phyloP scores from a whole-genome alignment of 371 early-diverging fungal species.

The Polyrhizophydium stewartii region DNA sequence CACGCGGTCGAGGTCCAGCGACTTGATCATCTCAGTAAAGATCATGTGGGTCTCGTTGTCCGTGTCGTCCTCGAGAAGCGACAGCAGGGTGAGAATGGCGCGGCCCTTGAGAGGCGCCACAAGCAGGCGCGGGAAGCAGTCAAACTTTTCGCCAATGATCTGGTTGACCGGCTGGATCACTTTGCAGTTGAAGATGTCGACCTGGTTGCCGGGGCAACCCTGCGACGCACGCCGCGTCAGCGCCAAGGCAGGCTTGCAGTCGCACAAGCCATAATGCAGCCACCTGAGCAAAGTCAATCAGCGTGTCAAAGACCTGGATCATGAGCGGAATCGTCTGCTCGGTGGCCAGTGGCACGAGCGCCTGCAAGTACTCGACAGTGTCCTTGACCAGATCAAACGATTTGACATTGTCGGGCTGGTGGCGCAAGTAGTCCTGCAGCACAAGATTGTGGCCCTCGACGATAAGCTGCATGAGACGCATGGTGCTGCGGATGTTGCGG shows the following conservation, averaged over 20 bases:
- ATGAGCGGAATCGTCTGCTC: constrained; percentile 39
- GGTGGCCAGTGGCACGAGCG: constrained; percentile 41
- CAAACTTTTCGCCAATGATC: constrained; percentile 38
- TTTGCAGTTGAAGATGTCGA: constrained; percentile 49
- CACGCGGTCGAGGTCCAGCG: constrained; percentile 31
- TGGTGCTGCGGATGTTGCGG: constrained; percentile 32
- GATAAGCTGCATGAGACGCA: constrained; percentile 52
- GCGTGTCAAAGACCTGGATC: constrained; percentile 54
- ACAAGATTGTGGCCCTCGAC: constrained; percentile 55
- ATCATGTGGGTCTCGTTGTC: constrained; percentile 45
- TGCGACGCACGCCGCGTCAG: constrained; percentile 18
- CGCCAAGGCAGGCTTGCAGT: no score
- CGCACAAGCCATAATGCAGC: no score
- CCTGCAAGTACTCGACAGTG: constrained; percentile 52
- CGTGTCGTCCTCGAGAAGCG: constrained; percentile 49
- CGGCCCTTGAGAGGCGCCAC: constrained; percentile 47
- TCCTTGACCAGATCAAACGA: constrained; percentile 53
- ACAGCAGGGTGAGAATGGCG: constrained; percentile 43
- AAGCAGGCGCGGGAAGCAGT: constrained; percentile 20
- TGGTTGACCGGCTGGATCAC: constrained; percentile 49
- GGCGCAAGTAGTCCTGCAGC: constrained; percentile 48
- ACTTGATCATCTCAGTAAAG: constrained; percentile 44
- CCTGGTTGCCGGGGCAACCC: constrained; percentile 35
- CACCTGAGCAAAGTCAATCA: constrained; percentile 46
- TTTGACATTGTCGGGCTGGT: constrained; percentile 55